Evolutionary conservation across 371 early-diverging fungal genomes (phyloP).

Genomic region (Sporodiniella umbellata): DNA sequence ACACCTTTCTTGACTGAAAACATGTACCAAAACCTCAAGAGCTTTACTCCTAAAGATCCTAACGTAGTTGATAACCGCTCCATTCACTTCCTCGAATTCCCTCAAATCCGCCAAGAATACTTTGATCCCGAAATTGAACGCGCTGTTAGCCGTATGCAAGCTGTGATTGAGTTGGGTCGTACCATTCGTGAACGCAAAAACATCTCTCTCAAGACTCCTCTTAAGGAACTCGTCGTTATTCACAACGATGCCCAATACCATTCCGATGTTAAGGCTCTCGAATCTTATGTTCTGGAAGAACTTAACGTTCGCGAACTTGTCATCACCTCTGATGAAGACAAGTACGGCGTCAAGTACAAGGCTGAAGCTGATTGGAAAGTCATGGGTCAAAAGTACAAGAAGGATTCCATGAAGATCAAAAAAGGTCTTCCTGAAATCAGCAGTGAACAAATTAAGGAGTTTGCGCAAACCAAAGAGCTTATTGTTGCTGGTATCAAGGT

Average conservation of each 20-base stretch:
- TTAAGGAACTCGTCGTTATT: conserved; percentile 93
- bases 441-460: conserved; percentile 80
- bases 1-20: conserved; percentile 98
- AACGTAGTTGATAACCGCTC: conserved; percentile 76
- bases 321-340: conserved; percentile 86
- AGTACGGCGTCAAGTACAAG: conserved; percentile 90
- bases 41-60: conserved; percentile 58
- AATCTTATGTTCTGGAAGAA: conserved; percentile 92
- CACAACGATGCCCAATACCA: conserved; percentile 86
- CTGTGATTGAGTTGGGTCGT: conserved; percentile 97
- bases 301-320: conserved; percentile 87
- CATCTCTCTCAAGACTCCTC: conserved; percentile 96
- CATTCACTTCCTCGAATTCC: conserved; percentile 93
- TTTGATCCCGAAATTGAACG: conserved; percentile 95
- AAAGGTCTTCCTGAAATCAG: conserved; percentile 81
- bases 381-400: conserved; percentile 87
- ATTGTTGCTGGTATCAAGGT: conserved; percentile 81
- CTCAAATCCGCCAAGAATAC: conserved; percentile 91
- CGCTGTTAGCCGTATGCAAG: conserved; percentile 92
- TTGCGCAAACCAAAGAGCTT: conserved; percentile 65
- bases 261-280: conserved; percentile 79
- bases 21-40: conserved; percentile 94
- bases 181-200: conserved; percentile 92
- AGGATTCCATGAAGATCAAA: conserved; percentile 85
- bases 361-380: conserved; percentile 90